A percentile compares a stretch with the other conserved stretches of the same genome.
Evolutionary conservation across 2,329 filamentous ascomycete genomes (phyloP).

Genomic region (Dactylellina haptotyla): DNA sequence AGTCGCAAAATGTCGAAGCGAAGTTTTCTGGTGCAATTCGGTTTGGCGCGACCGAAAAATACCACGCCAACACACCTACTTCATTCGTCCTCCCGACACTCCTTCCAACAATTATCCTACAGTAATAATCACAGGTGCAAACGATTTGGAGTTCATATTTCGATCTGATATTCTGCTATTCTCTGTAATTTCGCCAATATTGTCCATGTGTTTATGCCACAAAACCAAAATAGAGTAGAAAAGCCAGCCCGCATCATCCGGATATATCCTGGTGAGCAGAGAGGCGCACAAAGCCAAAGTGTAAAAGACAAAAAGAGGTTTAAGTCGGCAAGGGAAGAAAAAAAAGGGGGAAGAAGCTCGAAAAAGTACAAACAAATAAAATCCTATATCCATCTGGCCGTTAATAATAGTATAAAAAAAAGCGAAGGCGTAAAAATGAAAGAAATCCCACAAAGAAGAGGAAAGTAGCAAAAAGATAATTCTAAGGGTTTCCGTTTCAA

Average conservation of each 20-base stretch:
- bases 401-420: conserved; percentile 1
- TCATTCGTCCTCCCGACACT: neutral
- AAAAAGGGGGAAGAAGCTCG: neutral
- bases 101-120: neutral
- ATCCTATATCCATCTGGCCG: conserved; percentile 16
- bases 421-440: neutral
- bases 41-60: neutral
- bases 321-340: neutral
- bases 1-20: conserved; percentile 8
- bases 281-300: neutral
- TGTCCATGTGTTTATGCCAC: conserved; percentile 1
- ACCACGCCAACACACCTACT: conserved; percentile 6
- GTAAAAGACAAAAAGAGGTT: neutral
- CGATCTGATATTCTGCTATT: too few relatives aligned
- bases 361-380: conserved; percentile 3
- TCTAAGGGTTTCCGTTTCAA: too few relatives aligned
- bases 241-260: too few relatives aligned
- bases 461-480: neutral
- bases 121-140: neutral
- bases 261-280: too few relatives aligned
- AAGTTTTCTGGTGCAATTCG: neutral
- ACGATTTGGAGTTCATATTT: neutral
- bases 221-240: conserved; percentile 4
- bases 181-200: neutral
- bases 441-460: neutral